phyloP scores from a whole-genome alignment of 805 yeast genomes.

The Metschnikowia chrysomelidarum region DNA sequence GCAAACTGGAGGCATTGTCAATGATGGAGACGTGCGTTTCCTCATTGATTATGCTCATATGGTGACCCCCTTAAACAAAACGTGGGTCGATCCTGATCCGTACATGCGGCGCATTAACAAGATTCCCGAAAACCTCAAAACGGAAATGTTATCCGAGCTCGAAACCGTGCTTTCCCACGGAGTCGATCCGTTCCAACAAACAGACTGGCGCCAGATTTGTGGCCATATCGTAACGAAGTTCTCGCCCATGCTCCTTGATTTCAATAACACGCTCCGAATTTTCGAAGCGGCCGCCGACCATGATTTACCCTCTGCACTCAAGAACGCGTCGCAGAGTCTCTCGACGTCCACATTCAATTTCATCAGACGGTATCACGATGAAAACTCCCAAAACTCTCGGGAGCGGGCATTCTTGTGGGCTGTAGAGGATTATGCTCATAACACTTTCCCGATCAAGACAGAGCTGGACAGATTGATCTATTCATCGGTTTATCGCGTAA shows the following conservation, averaged over 20 bases:
- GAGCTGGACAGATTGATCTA: conserved; percentile 48
- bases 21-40: conserved; percentile 49
- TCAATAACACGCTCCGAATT: conserved; percentile 38
- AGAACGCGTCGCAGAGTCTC: conserved; percentile 28
- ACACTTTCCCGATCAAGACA: conserved; percentile 36
- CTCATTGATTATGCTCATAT: conserved; percentile 50
- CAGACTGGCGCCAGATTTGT: conserved; percentile 56
- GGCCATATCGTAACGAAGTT: conserved; percentile 51
- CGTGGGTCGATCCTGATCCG: conserved; percentile 49
- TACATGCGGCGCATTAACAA: conserved; percentile 41
- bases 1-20: conserved; percentile 45
- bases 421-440: conserved; percentile 47
- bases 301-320: conserved; percentile 3
- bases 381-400: conserved; percentile 12
- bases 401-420: conserved; percentile 33
- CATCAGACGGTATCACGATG: conserved; percentile 42
- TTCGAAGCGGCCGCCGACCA: conserved; percentile 8
- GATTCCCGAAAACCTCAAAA: conserved; percentile 32
- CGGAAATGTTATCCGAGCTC: conserved; percentile 35
- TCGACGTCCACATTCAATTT: conserved; percentile 43
- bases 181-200: conserved; percentile 36
- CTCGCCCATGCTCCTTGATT: conserved; percentile 43
- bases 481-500: conserved; percentile 45
- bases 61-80: conserved; percentile 52
- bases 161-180: conserved; percentile 17